A percentile compares a stretch with the other conserved stretches of the same genome.
phyloP scores from a whole-genome alignment of 2,329 filamentous ascomycete species.

The Paracoccidioides lutzii region DNA sequence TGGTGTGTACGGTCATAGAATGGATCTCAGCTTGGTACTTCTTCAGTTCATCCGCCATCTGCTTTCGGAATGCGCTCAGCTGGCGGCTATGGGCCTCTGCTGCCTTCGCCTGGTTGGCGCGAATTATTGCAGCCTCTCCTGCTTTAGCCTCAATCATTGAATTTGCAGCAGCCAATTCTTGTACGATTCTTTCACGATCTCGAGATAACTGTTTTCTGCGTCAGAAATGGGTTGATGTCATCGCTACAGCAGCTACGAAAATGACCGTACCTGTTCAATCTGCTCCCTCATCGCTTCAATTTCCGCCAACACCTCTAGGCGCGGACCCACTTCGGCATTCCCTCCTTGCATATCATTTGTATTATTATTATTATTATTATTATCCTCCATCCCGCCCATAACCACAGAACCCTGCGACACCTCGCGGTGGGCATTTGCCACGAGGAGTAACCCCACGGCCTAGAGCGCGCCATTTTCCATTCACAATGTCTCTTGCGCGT shows the following conservation, averaged over 20 bases:
- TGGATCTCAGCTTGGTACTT: constrained; percentile 45
- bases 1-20: constrained; percentile 39
- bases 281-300: constrained; percentile 9
- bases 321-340: neutral
- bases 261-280: constrained; percentile 8
- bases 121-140: constrained; percentile 50
- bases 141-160: constrained; percentile 37
- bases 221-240: neutral
- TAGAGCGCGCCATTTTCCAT: neutral
- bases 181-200: constrained; percentile 28
- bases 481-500: neutral
- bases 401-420: neutral
- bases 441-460: neutral
- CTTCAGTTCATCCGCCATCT: constrained; percentile 40
- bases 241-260: neutral
- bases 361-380: neutral
- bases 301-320: constrained; percentile 1
- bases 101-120: constrained; percentile 43
- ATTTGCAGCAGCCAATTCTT: constrained; percentile 28
- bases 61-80: constrained; percentile 39
- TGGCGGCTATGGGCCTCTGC: constrained; percentile 42
- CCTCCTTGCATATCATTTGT: neutral
- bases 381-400: neutral
- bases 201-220: constrained; percentile 20
- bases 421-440: neutral